Evolutionary conservation across 2,329 filamentous ascomycete species (phyloP).

Genomic region (Hymenoscyphus fraxineus): DNA sequence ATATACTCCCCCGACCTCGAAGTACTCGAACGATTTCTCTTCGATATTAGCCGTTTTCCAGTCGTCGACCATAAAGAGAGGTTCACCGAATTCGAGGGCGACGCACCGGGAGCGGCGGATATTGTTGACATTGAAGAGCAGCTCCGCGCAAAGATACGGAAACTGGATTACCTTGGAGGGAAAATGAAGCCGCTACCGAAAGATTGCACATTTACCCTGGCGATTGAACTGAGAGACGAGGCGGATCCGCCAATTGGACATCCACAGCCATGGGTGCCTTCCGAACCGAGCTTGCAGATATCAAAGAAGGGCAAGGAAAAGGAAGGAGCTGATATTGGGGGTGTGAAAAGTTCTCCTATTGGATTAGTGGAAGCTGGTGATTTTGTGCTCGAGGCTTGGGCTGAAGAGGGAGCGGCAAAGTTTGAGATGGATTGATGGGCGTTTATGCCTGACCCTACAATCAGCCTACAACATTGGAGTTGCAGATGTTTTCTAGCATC

Average conservation of each 20-base stretch:
- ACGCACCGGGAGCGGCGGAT: slow-evolving; percentile 33
- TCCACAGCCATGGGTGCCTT: slow-evolving; percentile 59
- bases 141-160: slow-evolving; percentile 62
- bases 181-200: slow-evolving; percentile 55
- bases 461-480: too few species aligned
- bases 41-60: slow-evolving; percentile 40
- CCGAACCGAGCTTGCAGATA: slow-evolving; percentile 40
- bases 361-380: slow-evolving; percentile 61
- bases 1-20: slow-evolving; percentile 35
- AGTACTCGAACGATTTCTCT: slow-evolving; percentile 42
- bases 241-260: slow-evolving; percentile 56
- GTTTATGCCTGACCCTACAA: neutral
- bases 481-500: too few species aligned
- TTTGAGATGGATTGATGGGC: slow-evolving; percentile 5
- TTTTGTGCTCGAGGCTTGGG: slow-evolving; percentile 65
- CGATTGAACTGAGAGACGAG: slow-evolving; percentile 65
- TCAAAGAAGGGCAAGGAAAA: slow-evolving; percentile 33
- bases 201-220: slow-evolving; percentile 71
- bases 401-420: slow-evolving; percentile 53
- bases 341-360: slow-evolving; percentile 56
- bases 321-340: slow-evolving; percentile 41
- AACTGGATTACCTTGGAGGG: slow-evolving; percentile 57
- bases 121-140: slow-evolving; percentile 67
- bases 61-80: slow-evolving; percentile 34
- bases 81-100: slow-evolving; percentile 36